Evolutionary conservation across 1,284 basidiomycete genomes (phyloP).

Genomic region (Dichomitus squalens): DNA sequence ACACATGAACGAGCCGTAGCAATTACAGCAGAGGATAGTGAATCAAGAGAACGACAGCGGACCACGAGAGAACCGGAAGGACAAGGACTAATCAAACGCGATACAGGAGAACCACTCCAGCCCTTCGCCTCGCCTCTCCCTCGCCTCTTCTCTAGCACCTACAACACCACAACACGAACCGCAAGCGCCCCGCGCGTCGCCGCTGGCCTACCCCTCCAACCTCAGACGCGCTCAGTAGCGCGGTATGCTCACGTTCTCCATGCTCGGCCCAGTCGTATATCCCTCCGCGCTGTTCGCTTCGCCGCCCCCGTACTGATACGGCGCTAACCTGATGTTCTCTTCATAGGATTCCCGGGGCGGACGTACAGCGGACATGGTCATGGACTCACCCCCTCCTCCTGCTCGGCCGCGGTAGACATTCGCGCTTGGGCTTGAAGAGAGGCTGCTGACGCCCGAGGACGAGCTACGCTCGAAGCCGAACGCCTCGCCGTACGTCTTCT

Average conservation of each 20-base stretch:
- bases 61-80: not conserved
- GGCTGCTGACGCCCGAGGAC: constrained; percentile 3
- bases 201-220: not conserved
- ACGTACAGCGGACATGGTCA: constrained; percentile 12
- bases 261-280: not conserved
- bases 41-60: not conserved
- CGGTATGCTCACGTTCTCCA: not conserved
- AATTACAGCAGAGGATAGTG: not conserved
- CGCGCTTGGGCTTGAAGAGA: constrained; percentile 10
- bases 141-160: not conserved
- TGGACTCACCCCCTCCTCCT: constrained; percentile 17
- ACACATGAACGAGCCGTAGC: not conserved
- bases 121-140: not conserved
- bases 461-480: constrained; percentile 44
- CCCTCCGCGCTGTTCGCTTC: constrained; percentile 5
- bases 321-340: constrained; percentile 48
- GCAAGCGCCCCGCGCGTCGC: not conserved
- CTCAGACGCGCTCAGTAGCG: not conserved
- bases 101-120: not conserved
- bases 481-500: constrained; percentile 50
- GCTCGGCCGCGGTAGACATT: not conserved
- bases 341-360: constrained; percentile 39
- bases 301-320: constrained; percentile 37
- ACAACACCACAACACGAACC: not conserved
- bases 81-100: not conserved